Conservation (phyloP, 306 rosid species). For the Biancaea sappan region DNA sequence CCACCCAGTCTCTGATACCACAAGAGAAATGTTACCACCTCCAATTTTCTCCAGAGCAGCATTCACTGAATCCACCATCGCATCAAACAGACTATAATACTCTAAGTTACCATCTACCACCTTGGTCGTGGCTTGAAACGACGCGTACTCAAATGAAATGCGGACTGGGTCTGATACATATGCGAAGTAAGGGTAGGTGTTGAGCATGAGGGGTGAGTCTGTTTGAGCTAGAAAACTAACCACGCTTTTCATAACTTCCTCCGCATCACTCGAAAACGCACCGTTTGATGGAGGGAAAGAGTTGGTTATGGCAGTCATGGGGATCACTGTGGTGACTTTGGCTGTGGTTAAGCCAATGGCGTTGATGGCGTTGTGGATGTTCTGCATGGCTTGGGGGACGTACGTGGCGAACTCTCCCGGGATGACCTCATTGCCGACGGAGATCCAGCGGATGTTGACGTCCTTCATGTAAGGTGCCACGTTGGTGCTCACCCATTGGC, state of each 20-base stretch:
- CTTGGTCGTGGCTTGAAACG: conserved; percentile 11
- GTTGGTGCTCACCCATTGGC: conserved; percentile 29
- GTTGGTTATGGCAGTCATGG: neutral
- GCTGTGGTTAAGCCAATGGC: neutral
- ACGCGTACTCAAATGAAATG: conserved; percentile 13
- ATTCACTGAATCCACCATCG: conserved; percentile 4
- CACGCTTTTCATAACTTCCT: neutral
- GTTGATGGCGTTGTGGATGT: neutral
- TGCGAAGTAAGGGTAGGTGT: conserved; percentile 29
- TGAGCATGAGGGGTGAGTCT: conserved; percentile 31
- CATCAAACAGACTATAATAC: neutral
- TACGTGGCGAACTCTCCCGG: neutral
- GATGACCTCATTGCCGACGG: conserved; percentile 27
- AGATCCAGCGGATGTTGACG: conserved; percentile 17
- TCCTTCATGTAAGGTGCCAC: conserved; percentile 22
- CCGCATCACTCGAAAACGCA: neutral
- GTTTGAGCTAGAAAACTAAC: neutral
- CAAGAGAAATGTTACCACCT: neutral
- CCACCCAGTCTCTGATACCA: conserved; percentile 10
- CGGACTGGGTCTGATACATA: neutral
- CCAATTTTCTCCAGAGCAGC: conserved; percentile 11
- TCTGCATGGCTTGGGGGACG: neutral
- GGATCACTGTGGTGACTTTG: conserved; percentile 18
- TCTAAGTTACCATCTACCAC: neutral
- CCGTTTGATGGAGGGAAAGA: conserved; percentile 37